Conservation (phyloP, 2,329 filamentous ascomycete species). For the Stachybotrys chartarum region DNA sequence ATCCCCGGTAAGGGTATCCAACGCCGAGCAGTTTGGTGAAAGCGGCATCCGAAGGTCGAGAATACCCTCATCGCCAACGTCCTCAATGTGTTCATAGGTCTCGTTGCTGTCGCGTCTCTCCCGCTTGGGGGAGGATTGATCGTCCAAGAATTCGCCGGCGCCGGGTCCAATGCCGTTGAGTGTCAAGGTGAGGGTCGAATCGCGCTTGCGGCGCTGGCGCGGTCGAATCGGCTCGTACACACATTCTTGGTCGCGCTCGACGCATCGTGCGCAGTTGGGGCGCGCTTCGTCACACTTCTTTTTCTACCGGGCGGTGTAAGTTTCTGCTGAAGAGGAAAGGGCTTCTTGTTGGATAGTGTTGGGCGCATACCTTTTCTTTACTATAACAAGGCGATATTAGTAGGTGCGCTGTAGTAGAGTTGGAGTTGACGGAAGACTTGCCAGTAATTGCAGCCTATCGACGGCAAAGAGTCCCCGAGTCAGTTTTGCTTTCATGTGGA, state of each 20-base stretch:
- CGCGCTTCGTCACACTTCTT: slow-evolving; percentile 51
- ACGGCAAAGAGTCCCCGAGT: neutral
- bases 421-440: slow-evolving; percentile 21
- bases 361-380: slow-evolving; percentile 43
- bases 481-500: neutral
- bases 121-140: neutral
- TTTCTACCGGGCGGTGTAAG: slow-evolving; percentile 30
- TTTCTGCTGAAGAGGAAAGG: neutral
- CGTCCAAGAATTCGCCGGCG: slow-evolving; percentile 2
- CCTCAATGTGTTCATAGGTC: slow-evolving; percentile 1
- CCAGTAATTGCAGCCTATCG: slow-evolving; percentile 45
- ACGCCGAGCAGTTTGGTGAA: neutral
- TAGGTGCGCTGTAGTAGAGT: neutral
- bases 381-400: slow-evolving; percentile 21
- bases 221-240: slow-evolving; percentile 40
- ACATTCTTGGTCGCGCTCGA: slow-evolving; percentile 40
- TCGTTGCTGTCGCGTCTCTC: slow-evolving; percentile 3
- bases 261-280: slow-evolving; percentile 43
- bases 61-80: neutral
- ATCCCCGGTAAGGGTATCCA: neutral
- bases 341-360: neutral
- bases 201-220: slow-evolving; percentile 29
- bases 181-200: slow-evolving; percentile 11
- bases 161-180: slow-evolving; percentile 10
- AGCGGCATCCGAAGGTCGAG: too few species aligned